Conservation (phyloP, 805 yeast species). For the Hyphopichia homilentoma region DNA sequence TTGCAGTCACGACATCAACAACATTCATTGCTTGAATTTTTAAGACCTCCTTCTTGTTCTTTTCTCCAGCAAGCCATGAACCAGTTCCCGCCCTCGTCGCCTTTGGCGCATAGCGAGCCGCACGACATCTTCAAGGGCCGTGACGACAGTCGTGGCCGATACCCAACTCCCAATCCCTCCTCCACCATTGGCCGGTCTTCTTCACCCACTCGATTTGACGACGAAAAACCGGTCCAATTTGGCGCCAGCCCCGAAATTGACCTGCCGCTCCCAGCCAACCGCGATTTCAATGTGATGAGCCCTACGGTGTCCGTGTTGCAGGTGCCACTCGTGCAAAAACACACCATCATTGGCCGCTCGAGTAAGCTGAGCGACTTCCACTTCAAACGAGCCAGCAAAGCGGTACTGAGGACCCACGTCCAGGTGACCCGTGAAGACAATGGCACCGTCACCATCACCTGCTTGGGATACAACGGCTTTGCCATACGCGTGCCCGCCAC, state of each 20-base stretch:
- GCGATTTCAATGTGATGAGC: slow-evolving; percentile 32
- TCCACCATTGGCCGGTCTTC: slow-evolving; percentile 40
- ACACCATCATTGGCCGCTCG: slow-evolving; percentile 61
- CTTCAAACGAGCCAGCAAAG: slow-evolving; percentile 46
- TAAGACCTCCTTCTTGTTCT: neutral
- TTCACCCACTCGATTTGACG: slow-evolving; percentile 26
- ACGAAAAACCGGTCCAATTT: slow-evolving; percentile 8
- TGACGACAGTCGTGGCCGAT: slow-evolving; percentile 19
- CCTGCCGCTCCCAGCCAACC: slow-evolving; percentile 17
- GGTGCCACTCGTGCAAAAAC: slow-evolving; percentile 38
- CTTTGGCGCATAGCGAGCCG: slow-evolving; percentile 28
- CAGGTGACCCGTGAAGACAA: slow-evolving; percentile 43
- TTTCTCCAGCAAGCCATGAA: too few relatives aligned
- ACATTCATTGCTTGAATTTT: too few relatives aligned
- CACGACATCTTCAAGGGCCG: neutral
- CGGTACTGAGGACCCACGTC: slow-evolving; percentile 67
- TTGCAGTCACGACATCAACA: too few relatives aligned
- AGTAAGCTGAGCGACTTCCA: slow-evolving; percentile 53
- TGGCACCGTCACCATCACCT: slow-evolving; percentile 50
- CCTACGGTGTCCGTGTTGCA: slow-evolving; percentile 29
- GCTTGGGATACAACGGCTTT: slow-evolving; percentile 83
- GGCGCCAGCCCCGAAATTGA: slow-evolving; percentile 2
- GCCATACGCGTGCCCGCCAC: slow-evolving; percentile 58
- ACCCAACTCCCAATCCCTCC: slow-evolving; percentile 76
- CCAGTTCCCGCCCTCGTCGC: slow-evolving; percentile 55